phyloP scores from a whole-genome alignment of 306 rosid species.

The Sindora glabra region DNA sequence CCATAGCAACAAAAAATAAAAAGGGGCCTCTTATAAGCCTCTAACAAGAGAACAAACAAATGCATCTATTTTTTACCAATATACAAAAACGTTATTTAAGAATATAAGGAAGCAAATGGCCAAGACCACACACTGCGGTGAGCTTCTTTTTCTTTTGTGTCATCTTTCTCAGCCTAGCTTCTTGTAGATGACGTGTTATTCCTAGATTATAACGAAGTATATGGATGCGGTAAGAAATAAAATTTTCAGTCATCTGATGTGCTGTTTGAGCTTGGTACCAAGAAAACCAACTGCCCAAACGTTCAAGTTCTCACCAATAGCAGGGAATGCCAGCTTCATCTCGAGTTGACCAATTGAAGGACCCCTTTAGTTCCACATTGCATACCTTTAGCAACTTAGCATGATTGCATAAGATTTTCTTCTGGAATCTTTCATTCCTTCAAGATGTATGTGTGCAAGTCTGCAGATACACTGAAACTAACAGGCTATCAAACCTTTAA shows the following conservation, averaged over 20 bases:
- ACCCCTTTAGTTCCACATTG: slow-evolving; percentile 75
- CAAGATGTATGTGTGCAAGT: not conserved
- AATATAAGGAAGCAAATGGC: not conserved
- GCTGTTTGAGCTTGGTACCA: not conserved
- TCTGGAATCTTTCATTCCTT: slow-evolving; percentile 19
- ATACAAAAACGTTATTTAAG: not conserved
- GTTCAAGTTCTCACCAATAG: slow-evolving; percentile 61
- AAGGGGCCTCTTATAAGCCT: slow-evolving; percentile 75
- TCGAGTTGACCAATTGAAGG: slow-evolving; percentile 81
- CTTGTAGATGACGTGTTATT: slow-evolving; percentile 41
- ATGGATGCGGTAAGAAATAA: not conserved
- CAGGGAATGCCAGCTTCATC: slow-evolving; percentile 94
- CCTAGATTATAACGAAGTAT: slow-evolving; percentile 35
- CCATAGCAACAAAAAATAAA: slow-evolving; percentile 74
- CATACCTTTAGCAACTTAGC: slow-evolving; percentile 79
- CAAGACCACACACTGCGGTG: slow-evolving; percentile 36
- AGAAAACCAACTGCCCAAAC: not conserved
- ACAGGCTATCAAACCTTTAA: slow-evolving; percentile 55
- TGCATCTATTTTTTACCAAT: not conserved
- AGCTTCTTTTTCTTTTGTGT: slow-evolving; percentile 36
- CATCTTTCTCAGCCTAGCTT: slow-evolving; percentile 24
- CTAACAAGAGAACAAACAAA: slow-evolving; percentile 13
- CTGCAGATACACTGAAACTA: slow-evolving; percentile 7
- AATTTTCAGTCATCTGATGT: not conserved
- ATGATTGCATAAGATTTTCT: not conserved